Conservation (phyloP, 371 early-diverging fungal genomes). For the Circinella minor region DNA sequence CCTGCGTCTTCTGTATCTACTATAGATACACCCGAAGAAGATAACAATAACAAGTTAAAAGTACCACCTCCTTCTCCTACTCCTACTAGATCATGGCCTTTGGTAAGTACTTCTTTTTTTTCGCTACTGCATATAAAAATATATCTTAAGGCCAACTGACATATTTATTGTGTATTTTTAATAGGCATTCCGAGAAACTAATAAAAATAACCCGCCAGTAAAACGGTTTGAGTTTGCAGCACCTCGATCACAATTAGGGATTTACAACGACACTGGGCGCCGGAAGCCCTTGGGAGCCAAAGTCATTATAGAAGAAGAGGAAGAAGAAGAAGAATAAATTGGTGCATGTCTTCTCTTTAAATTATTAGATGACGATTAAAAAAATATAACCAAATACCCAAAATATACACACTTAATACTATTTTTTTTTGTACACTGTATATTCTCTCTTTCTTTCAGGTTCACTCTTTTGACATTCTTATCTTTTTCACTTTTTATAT, state of each 20-base stretch:
- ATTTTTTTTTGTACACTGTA: slow-evolving; percentile 4
- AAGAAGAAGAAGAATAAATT: slow-evolving; percentile 18
- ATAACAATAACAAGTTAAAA: slow-evolving; percentile 3
- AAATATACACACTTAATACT: slow-evolving; percentile 1
- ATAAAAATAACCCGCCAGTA: background rate
- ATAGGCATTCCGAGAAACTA: slow-evolving; percentile 20
- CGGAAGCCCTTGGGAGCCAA: slow-evolving; percentile 22
- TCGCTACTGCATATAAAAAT: background rate
- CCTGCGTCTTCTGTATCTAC: slow-evolving; percentile 16
- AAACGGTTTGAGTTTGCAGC: slow-evolving; percentile 19
- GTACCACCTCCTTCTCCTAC: slow-evolving; percentile 15
- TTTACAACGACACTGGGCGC: slow-evolving; percentile 20
- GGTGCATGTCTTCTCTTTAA: background rate
- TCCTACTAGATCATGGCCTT: slow-evolving; percentile 23
- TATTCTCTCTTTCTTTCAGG: background rate
- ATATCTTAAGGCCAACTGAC: background rate
- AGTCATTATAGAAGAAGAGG: slow-evolving; percentile 26
- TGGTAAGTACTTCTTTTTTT: slow-evolving; percentile 13
- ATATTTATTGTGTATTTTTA: background rate
- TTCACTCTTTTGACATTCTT: too few species aligned
- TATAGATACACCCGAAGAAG: slow-evolving; percentile 2
- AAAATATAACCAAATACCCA: slow-evolving; percentile 3
- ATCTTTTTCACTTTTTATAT: too few species aligned
- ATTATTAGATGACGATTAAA: background rate
- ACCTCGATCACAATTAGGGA: slow-evolving; percentile 22